Percentiles rank a stretch among this genome's conserved stretches.
These are phyloP conservation scores for Starmerella ratchasimensis DNA, from an alignment of 805 yeast genomes.

Conservation along the genomic window DNA sequence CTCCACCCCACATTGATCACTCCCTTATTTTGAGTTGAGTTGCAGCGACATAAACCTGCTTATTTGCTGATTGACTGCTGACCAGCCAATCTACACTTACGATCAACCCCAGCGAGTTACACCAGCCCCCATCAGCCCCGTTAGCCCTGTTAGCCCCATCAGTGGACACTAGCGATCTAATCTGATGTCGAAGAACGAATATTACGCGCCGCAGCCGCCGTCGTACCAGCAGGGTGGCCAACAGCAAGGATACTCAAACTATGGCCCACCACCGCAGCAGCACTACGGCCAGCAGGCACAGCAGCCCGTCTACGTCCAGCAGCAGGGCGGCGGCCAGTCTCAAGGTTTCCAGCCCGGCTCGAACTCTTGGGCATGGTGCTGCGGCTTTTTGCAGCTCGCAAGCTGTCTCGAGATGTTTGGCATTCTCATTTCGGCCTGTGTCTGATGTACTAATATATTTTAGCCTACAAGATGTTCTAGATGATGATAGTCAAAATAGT, in stretches of 20 bases:
- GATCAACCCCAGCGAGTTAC: too few relatives aligned
- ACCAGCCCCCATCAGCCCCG: too few relatives aligned
- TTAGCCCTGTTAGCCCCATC: too few relatives aligned
- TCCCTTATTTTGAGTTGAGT: too few relatives aligned
- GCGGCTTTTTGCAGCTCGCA: conserved; percentile 15
- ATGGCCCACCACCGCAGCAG: conserved; percentile 12
- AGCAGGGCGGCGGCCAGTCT: conserved; percentile 1
- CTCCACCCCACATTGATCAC: too few relatives aligned
- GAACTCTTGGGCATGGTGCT: conserved; percentile 14
- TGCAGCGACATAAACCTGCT: too few relatives aligned
- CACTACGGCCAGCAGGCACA: conserved; percentile 10
- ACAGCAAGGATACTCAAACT: conserved; percentile 1
- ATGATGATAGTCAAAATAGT: too few relatives aligned
- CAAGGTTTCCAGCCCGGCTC: conserved; percentile 11
- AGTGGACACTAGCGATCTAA: too few relatives aligned
- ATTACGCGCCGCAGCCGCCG: conserved; percentile 3
- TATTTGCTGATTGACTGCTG: too few relatives aligned
- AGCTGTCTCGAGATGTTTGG: conserved; percentile 12
- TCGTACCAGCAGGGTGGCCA: not conserved
- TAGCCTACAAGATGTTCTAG: too few relatives aligned
- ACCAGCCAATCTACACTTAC: too few relatives aligned
- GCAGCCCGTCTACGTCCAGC: conserved; percentile 17
- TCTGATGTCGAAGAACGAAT: conserved; percentile 3
- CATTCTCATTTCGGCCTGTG: conserved; percentile 3
- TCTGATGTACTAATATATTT: too few relatives aligned